phyloP scores from a whole-genome alignment of 768 basidiomycete species.

The Dioszegia crocea region DNA sequence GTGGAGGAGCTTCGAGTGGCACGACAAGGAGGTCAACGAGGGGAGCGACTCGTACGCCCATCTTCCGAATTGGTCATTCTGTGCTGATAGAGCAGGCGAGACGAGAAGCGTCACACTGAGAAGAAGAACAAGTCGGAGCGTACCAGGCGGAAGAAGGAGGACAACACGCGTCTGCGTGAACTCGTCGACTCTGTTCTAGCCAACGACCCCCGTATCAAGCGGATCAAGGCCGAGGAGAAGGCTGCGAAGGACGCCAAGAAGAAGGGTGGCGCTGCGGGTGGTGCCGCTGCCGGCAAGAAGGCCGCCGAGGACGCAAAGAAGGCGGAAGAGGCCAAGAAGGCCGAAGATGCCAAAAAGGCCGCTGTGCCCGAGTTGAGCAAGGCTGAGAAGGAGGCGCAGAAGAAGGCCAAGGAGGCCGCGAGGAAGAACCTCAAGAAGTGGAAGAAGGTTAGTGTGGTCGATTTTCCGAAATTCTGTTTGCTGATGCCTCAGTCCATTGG shows the following conservation, averaged over 20 bases:
- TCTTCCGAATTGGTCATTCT: constrained; percentile 42
- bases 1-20: constrained; percentile 96
- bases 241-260: constrained; percentile 90
- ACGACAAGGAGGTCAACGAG: constrained; percentile 98
- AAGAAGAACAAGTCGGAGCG: constrained; percentile 99
- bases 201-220: constrained; percentile 90
- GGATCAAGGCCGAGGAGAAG: constrained; percentile 94
- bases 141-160: constrained; percentile 92
- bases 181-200: constrained; percentile 79
- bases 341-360: constrained; percentile 63
- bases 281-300: constrained; percentile 49
- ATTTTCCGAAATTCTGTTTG: no score
- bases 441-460: constrained; percentile 59
- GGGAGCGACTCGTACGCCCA: constrained; percentile 79
- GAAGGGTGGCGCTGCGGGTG: constrained; percentile 52
- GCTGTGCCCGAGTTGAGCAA: constrained; percentile 42
- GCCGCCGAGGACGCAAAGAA: constrained; percentile 56
- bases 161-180: constrained; percentile 78
- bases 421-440: constrained; percentile 53
- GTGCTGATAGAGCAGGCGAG: constrained; percentile 61
- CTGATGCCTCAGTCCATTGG: constrained; percentile 39
- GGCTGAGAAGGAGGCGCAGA: constrained; percentile 53
- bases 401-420: constrained; percentile 66
- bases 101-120: constrained; percentile 97
- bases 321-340: constrained; percentile 58